Evolutionary conservation across 169 alveolate genomes (phyloP).

Genomic region (Cryptosporidium canis): DNA sequence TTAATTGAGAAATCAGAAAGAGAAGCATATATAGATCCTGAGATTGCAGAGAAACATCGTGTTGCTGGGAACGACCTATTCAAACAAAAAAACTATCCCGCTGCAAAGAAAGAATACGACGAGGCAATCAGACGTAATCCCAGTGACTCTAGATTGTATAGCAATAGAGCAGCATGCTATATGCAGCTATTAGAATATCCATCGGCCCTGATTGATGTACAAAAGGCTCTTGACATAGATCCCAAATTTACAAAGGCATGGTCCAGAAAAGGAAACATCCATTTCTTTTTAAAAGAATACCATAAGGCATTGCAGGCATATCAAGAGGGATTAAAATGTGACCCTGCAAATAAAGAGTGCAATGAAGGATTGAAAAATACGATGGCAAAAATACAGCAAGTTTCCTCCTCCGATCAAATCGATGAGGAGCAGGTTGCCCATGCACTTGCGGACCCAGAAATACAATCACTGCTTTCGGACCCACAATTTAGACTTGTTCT

Average conservation of each 20-base stretch:
- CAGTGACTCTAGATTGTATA: slow-evolving; percentile 91
- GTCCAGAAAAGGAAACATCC: slow-evolving; percentile 95
- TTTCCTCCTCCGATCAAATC: slow-evolving; percentile 84
- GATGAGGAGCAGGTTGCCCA: slow-evolving; percentile 90
- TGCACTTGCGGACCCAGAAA: slow-evolving; percentile 98
- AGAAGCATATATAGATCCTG: slow-evolving; percentile 94
- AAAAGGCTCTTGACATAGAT: slow-evolving; percentile 93
- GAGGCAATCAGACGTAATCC: slow-evolving; percentile 98
- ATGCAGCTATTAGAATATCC: slow-evolving; percentile 95
- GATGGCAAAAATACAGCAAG: slow-evolving; percentile 85
- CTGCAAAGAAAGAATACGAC: slow-evolving; percentile 95
- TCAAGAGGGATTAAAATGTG: slow-evolving; percentile 93
- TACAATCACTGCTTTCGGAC: slow-evolving; percentile 93
- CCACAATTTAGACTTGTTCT: slow-evolving; percentile 93
- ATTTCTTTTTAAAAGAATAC: slow-evolving; percentile 94
- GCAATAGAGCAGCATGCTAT: slow-evolving; percentile 97
- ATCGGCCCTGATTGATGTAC: slow-evolving; percentile 91
- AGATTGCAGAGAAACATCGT: slow-evolving; percentile 89
- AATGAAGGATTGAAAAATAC: slow-evolving; percentile 85
- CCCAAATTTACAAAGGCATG: slow-evolving; percentile 95
- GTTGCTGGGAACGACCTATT: slow-evolving; percentile 90
- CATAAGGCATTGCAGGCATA: slow-evolving; percentile 95
- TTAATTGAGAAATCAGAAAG: slow-evolving; percentile 90
- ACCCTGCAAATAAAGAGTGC: slow-evolving; percentile 90
- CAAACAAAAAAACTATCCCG: slow-evolving; percentile 93